Evolutionary conservation across 2,329 filamentous ascomycete genomes (phyloP), one percentile per base, ranked within the genome.

Genomic region (Trematosphaeria pertusa): DNA sequence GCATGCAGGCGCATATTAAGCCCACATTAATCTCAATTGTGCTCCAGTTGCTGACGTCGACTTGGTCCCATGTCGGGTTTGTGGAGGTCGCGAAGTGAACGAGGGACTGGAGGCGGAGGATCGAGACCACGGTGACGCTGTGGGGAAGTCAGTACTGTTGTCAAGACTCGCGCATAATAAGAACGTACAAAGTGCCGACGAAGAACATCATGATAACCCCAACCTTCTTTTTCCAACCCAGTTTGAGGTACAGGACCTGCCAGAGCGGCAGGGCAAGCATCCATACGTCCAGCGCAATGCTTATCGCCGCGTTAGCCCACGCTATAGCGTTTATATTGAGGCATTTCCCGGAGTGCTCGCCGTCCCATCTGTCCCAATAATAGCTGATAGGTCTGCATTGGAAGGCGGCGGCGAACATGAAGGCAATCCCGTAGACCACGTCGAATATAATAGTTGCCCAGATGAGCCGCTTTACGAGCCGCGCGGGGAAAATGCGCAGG

Each of bases 1-100:
- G 75, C 56, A 78, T 70, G 58, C 75, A 75, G 6, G 72, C 72
- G 52, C 75, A 77, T n/a, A 77, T 71, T 41, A 77, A 73, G 19
- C 73, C 74, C 2, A 75, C 67, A 48, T 75, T 67, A 45, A 75
- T 64, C 54, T 78, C 75, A 20, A 77, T 64, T 10, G 69, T 70
- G 14, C 67, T 72, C 75, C 75, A 77, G 40, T 69, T 70, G 14
- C 68, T 58, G 6, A 73, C 69, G 4, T 67, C 67, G n/a, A 62
- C 56, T 56, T 75, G 72, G 44, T 74, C 73, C 67, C 70, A 74
- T 24, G 64, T 69, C 28, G 73, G 55, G 52, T 79, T 78, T 1
- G 52, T 34, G 2, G 75, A 75, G 26, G 59, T 66, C 8, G 71
- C 72, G 49, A 78, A 78, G 33, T 61, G 50, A 36, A 78, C 68